These are phyloP conservation scores for Rhytidiadelphus loreus DNA, from an alignment of 225 moss, liverwort and hornwort species.

Conservation along the genomic window DNA sequence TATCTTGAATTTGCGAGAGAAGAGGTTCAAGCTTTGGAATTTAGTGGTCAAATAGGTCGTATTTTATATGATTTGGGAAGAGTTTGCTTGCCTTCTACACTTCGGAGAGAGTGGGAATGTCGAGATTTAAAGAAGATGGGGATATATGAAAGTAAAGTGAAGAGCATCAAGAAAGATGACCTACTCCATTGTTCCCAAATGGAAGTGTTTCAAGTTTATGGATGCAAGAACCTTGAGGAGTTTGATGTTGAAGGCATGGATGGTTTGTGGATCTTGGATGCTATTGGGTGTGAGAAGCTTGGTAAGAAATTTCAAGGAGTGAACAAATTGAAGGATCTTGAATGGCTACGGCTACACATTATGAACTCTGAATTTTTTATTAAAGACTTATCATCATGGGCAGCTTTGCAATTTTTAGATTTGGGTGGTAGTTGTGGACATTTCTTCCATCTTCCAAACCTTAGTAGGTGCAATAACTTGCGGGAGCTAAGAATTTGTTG, in stretches of 20 bases:
- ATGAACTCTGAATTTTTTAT: rapidly evolving
- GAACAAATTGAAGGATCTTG: neutral
- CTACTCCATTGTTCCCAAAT: neutral
- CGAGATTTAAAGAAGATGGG: neutral
- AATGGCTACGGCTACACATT: neutral
- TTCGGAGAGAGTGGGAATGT: neutral
- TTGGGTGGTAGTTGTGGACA: rapidly evolving
- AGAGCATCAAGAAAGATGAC: neutral
- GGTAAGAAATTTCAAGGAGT: neutral
- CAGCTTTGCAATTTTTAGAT: neutral
- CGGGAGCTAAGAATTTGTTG: rapidly evolving
- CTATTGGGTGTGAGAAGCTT: neutral
- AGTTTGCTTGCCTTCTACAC: rapidly evolving
- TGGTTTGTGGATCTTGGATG: neutral
- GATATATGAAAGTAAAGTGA: neutral
- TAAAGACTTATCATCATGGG: neutral
- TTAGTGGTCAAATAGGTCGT: neutral
- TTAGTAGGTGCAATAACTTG: neutral
- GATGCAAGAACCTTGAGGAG: neutral
- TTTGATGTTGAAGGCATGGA: neutral
- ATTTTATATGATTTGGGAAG: neutral
- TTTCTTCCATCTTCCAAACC: neutral
- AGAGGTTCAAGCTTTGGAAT: neutral
- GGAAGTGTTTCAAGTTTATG: neutral
- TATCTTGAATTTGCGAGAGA: neutral